Evolutionary conservation across 345 rosid genomes (phyloP).

Genomic region (Triadica sebifera): DNA sequence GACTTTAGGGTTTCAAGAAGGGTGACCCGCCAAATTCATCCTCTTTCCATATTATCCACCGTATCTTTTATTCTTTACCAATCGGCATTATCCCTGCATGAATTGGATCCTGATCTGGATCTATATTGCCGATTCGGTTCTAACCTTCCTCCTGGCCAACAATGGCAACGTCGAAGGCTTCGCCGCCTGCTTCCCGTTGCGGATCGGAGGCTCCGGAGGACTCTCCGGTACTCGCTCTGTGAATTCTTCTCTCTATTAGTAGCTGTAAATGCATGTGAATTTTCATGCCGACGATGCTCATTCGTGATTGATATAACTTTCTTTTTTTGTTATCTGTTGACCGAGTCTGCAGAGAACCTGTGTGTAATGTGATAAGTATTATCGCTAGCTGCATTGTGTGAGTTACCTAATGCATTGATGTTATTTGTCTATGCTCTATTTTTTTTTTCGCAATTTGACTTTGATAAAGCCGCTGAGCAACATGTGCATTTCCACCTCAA

Average conservation of each 20-base stretch:
- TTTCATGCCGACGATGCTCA: background rate
- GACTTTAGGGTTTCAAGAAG: conserved; percentile 58
- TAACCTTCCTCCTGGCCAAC: conserved; percentile 19
- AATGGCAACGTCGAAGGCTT: conserved; percentile 61
- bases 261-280: background rate
- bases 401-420: background rate
- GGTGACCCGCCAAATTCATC: conserved; percentile 52
- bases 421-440: background rate
- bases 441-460: background rate
- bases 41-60: background rate
- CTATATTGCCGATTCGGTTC: conserved; percentile 32
- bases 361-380: background rate
- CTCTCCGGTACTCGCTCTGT: conserved; percentile 22
- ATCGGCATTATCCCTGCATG: conserved; percentile 36
- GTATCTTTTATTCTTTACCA: background rate
- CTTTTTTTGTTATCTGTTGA: background rate
- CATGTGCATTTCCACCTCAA: background rate
- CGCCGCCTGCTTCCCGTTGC: conserved; percentile 55
- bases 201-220: conserved; percentile 53
- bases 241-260: background rate
- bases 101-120: conserved; percentile 44
- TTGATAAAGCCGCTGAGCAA: background rate
- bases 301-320: background rate
- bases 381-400: conserved; percentile 1
- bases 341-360: background rate